Evolutionary conservation across 2,329 filamentous ascomycete genomes (phyloP), one percentile per base, ranked within the genome.

Genomic region (Penicillium sp.): DNA sequence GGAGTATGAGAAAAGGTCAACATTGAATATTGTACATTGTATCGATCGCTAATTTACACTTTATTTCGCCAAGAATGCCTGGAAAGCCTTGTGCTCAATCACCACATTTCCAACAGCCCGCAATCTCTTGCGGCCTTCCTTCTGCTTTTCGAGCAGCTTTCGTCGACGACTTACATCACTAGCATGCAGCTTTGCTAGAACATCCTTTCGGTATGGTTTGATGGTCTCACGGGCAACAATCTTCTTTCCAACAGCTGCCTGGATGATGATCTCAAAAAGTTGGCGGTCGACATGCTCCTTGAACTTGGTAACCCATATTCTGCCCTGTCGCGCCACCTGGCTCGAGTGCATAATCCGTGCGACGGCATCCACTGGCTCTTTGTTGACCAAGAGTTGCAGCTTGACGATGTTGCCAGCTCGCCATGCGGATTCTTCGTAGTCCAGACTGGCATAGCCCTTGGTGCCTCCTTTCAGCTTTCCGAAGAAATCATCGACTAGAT

Each of bases 211-310:
- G 71, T 95, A 99, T 0, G 93, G 89, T 75, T 97, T 97, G 67
- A 99, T 85, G 0, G 91, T 96, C 68, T 97, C 93, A 64, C 93
- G 79, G 0, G 93, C 93, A 3, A 99, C 81, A 43, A 99, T 85
- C 42, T 86, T 82, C 59, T 82, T 84, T 3, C 91, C 92, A 0
- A 88, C 86, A 0, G 88, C 86, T 3, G 93, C 92, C 71, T 99
- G 93, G 56, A 99, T 97, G 48, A 97, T 78, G 18, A 99, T 83
- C 73, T 99, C 93, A 64, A 95, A 99, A 84, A 97, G 93, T 70
- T 99, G 93, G 14, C 93, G 79, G 63, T 95, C 88, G 16, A 99
- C 92, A 63, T 97, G 92, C 69, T 96, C 85, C 66, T 95, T 97
- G 77, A 99, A 97, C 70, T 95, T 95, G 34, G 82, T 84, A 5